Conservation (phyloP, 495 filamentous ascomycete species). For the Hypoxylon subgilvum region DNA sequence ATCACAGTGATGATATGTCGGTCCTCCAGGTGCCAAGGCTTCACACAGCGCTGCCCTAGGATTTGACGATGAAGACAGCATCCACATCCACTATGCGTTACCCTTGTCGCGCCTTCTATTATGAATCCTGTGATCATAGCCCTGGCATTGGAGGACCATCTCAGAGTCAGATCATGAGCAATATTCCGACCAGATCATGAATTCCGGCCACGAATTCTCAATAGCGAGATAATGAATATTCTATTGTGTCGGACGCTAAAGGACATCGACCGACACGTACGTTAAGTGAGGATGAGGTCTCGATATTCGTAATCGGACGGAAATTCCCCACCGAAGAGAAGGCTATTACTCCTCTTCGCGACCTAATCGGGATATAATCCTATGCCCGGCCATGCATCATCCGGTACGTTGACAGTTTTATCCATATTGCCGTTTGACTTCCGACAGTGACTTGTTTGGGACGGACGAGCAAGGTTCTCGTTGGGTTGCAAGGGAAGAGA, state of each 20-base stretch:
- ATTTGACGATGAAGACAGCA: not conserved
- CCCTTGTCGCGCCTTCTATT: too few species aligned
- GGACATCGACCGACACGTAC: too few species aligned
- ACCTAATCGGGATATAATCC: slow-evolving; percentile 29
- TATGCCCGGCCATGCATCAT: slow-evolving; percentile 23
- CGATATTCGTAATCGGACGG: slow-evolving; percentile 20
- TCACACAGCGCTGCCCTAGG: not conserved
- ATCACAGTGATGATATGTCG: not conserved
- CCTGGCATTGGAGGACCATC: slow-evolving; percentile 12
- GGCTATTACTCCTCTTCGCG: slow-evolving; percentile 3
- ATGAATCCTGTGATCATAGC: too few species aligned
- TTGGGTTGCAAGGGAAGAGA: slow-evolving; percentile 2
- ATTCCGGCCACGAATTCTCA: too few species aligned
- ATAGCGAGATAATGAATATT: slow-evolving; percentile 3
- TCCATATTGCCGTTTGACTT: slow-evolving; percentile 33
- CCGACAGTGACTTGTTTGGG: slow-evolving; percentile 39
- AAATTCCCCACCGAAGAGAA: slow-evolving; percentile 24
- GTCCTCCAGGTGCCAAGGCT: not conserved
- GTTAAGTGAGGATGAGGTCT: too few species aligned
- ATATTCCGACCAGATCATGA: slow-evolving; percentile 2
- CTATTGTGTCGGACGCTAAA: slow-evolving; percentile 1
- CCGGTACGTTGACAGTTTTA: slow-evolving; percentile 25
- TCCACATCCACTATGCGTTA: too few species aligned
- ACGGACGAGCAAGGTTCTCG: slow-evolving; percentile 36
- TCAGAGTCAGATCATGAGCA: not conserved